Conservation (phyloP, 306 rosid genomes). For the Fragaria ananassa region DNA sequence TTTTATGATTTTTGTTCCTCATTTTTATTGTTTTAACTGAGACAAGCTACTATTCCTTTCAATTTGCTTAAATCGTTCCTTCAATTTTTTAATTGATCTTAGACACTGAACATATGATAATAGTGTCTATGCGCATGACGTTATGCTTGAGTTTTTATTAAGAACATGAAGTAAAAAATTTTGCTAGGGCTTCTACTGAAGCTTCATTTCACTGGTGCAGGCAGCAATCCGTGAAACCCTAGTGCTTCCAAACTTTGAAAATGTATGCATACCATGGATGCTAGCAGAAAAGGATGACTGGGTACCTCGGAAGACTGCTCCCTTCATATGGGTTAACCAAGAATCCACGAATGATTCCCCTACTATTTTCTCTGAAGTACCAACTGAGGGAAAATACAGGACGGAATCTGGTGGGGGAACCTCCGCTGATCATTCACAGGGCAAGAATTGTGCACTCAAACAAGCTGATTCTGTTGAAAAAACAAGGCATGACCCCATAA, state of each 20-base stretch:
- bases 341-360: constrained; percentile 43
- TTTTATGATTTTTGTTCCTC: neutral
- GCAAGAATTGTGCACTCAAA: constrained; percentile 24
- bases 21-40: neutral
- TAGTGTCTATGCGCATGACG: neutral
- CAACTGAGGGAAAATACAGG: constrained; percentile 31
- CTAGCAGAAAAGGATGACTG: constrained; percentile 85
- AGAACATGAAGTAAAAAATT: neutral
- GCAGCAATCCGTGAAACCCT: constrained; percentile 60
- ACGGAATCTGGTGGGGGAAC: constrained; percentile 37
- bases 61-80: neutral
- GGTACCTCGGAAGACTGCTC: constrained; percentile 71
- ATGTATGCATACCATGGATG: constrained; percentile 76
- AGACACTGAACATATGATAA: neutral
- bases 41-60: neutral
- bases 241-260: constrained; percentile 82
- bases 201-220: constrained; percentile 47
- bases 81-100: neutral
- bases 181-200: constrained; percentile 24
- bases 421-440: constrained; percentile 34
- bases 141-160: neutral
- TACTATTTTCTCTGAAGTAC: constrained; percentile 29
- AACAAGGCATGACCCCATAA: constrained; percentile 40
- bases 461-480: constrained; percentile 29
- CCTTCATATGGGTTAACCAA: constrained; percentile 72